These are phyloP conservation scores for Strobilomyces confusus DNA, from an alignment of 768 basidiomycete genomes.

Conservation along the genomic window DNA sequence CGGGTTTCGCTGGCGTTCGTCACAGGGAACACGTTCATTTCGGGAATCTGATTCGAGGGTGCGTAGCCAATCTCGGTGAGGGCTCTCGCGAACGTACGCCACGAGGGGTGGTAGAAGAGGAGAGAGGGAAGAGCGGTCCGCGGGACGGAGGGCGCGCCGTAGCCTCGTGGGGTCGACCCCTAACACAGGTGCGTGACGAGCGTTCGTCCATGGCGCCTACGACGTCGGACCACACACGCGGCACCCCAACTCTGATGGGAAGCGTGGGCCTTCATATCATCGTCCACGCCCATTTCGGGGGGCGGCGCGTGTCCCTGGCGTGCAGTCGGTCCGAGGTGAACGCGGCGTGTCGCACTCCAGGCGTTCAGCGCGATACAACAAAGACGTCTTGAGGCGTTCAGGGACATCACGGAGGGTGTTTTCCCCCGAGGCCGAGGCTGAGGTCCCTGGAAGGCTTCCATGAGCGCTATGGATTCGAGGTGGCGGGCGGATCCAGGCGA, in stretches of 20 bases:
- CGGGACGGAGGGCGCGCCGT: conserved; percentile 10
- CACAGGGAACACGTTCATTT: conserved; percentile 16
- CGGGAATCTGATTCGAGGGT: conserved; percentile 24
- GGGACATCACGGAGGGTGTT: neutral
- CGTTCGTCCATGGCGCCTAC: neutral
- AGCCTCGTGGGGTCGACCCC: conserved; percentile 18
- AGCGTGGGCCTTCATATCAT: conserved; percentile 14
- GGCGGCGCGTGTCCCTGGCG: neutral
- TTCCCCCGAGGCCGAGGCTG: neutral
- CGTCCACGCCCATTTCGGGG: neutral
- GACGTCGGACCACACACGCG: conserved; percentile 4
- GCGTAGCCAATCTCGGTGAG: conserved; percentile 19
- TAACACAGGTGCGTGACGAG: neutral
- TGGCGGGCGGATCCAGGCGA: conserved; percentile 5
- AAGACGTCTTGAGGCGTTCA: neutral
- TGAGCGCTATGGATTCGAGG: neutral
- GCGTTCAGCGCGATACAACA: neutral
- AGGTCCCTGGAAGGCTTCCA: conserved; percentile 3
- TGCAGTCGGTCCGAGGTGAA: conserved; percentile 19
- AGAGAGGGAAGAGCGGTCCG: neutral
- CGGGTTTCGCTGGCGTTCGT: neutral
- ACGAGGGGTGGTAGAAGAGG: neutral
- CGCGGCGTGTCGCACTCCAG: conserved; percentile 1
- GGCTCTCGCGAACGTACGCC: conserved; percentile 1
- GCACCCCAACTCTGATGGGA: neutral